Base-by-base conservation (phyloP, 2,329 filamentous ascomycete species). In the Trichoderma sp. region DNA sequence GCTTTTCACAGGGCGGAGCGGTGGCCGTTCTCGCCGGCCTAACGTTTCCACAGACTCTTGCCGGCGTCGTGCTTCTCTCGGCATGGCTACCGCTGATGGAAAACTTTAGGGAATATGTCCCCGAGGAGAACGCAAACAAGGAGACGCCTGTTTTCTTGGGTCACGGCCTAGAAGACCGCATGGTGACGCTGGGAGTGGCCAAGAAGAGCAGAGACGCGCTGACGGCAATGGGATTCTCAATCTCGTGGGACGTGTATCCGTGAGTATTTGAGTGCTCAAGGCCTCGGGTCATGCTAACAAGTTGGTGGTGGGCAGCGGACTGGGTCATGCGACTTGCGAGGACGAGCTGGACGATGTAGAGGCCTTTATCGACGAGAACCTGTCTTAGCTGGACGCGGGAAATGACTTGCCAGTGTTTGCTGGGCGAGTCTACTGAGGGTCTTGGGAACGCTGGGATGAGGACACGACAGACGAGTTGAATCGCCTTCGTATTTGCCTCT, bases 1-100 rank as follows among this genome's bases (percentile, higher is more conserved):
- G 92, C 48, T 95, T 94, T 83, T 91, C 89, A n/a, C 88, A 98
- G 80, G 94, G 94, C 69, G 94, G 92, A 63, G 93, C 93, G 64
- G 93, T 97, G 84, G 88, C 92, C n/a, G 80, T 98, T 37, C 88
- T 97, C 75, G 84, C 91, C 0, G 94, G 92, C 5, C 80, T 97
- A 52, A 97, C 93, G 5, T 86, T 83, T 71, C 80, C 82, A 68
- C 83, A 87, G 73, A 92, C 92, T 80, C 83, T 98, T 13, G 94
- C 89, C 17, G 94, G 94, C 70, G 91, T 98, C 71, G 90, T 97
- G 70, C 92, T 90, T 7, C 81, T 98, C 69, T 95, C 92, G 9
- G 90, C 88, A 74, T 98, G 96, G 79, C 80, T 97, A 72, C 84
- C 93, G n/a, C 82, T 97, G 34, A 80, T 79, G 48, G 71, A 76